Percentiles rank a stretch among this genome's conserved stretches.
These are phyloP conservation scores for Butyriboletus loyo DNA, from an alignment of 768 basidiomycete genomes.

Conservation along the genomic window DNA sequence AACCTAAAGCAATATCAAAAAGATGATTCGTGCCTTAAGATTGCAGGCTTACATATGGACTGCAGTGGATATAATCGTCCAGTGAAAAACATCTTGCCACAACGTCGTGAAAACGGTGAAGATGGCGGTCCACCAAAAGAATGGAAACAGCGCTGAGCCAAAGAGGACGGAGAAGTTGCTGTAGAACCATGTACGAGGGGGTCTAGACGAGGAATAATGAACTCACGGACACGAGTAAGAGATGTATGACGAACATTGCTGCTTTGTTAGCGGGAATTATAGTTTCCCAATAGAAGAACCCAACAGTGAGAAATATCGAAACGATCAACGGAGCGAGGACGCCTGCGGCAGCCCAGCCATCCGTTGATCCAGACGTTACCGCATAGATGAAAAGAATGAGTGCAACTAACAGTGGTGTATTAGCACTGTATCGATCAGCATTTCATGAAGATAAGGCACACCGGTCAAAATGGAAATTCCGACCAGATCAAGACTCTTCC, in stretches of 20 bases:
- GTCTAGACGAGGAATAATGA: conserved; percentile 22
- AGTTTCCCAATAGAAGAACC: conserved; percentile 54
- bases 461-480: conserved; percentile 40
- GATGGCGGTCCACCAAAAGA: conserved; percentile 40
- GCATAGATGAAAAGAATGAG: conserved; percentile 42
- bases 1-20: conserved; percentile 27
- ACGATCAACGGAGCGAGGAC: conserved; percentile 48
- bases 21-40: not conserved
- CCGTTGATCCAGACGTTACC: conserved; percentile 44
- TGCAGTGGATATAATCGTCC: conserved; percentile 39
- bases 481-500: conserved; percentile 35
- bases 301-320: conserved; percentile 37
- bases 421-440: not conserved
- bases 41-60: conserved; percentile 35
- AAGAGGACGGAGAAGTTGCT: conserved; percentile 41
- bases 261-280: conserved; percentile 39
- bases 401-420: conserved; percentile 25
- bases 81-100: conserved; percentile 43
- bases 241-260: conserved; percentile 34
- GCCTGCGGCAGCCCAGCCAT: conserved; percentile 45
- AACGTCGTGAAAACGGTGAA: conserved; percentile 35
- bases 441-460: conserved; percentile 7
- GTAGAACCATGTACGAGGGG: conserved; percentile 43
- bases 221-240: not conserved
- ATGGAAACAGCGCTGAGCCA: conserved; percentile 36